phyloP scores from a whole-genome alignment of 805 yeast species.

The Barnettozyma salicaria region DNA sequence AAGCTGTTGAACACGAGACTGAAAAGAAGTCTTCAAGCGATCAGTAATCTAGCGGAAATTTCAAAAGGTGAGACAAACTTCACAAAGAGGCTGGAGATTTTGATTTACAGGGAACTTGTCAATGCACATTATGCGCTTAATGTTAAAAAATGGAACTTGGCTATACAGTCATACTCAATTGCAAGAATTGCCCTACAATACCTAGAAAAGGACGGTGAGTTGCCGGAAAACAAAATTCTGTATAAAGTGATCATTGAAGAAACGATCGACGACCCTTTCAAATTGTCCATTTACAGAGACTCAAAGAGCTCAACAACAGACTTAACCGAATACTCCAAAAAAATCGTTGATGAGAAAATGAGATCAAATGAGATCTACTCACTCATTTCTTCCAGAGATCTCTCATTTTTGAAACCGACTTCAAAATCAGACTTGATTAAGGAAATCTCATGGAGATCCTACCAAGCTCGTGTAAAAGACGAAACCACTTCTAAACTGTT shows the following conservation, averaged over 20 bases:
- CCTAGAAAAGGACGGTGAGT: slow-evolving; percentile 30
- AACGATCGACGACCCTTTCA: slow-evolving; percentile 61
- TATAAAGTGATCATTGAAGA: slow-evolving; percentile 52
- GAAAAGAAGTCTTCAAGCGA: slow-evolving; percentile 50
- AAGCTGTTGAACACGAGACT: slow-evolving; percentile 58
- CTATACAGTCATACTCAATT: slow-evolving; percentile 47
- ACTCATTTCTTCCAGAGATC: slow-evolving; percentile 33
- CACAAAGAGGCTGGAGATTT: slow-evolving; percentile 30
- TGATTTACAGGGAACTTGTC: slow-evolving; percentile 42
- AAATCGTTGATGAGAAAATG: slow-evolving; percentile 30
- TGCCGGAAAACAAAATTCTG: slow-evolving; percentile 27
- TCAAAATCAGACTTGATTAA: slow-evolving; percentile 33
- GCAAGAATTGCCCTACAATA: slow-evolving; percentile 59
- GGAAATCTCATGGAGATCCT: slow-evolving; percentile 51
- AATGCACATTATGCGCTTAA: slow-evolving; percentile 47
- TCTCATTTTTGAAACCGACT: slow-evolving; percentile 17
- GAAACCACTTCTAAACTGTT: slow-evolving; percentile 65
- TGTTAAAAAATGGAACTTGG: slow-evolving; percentile 49
- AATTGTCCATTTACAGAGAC: slow-evolving; percentile 44
- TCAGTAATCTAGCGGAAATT: slow-evolving; percentile 36
- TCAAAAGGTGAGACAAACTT: slow-evolving; percentile 35
- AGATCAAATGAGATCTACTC: slow-evolving; percentile 31
- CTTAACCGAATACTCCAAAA: slow-evolving; percentile 43
- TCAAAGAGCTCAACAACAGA: slow-evolving; percentile 35
- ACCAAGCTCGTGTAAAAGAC: slow-evolving; percentile 58